Conservation (phyloP, 176 grass and related monocot genomes). For the Aegilops tauschii region DNA sequence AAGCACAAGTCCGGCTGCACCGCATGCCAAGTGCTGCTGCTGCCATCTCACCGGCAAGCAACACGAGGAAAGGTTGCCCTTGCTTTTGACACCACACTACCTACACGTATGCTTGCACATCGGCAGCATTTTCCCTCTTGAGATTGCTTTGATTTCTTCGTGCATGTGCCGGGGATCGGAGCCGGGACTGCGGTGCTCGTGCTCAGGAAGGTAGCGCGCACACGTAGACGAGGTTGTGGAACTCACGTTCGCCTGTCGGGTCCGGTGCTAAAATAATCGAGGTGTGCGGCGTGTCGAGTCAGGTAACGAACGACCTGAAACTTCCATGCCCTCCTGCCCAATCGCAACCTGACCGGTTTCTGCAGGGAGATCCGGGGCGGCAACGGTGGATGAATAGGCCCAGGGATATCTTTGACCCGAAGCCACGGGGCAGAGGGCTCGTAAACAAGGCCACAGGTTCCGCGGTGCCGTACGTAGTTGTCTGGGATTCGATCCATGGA, state of each 20-base stretch:
- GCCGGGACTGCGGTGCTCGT: background rate
- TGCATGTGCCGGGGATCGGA: background rate
- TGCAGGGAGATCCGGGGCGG: slow-evolving; percentile 13
- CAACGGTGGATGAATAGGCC: background rate
- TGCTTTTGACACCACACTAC: background rate
- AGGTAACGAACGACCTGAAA: slow-evolving; percentile 38
- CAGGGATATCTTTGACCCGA: slow-evolving; percentile 34
- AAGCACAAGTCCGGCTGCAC: background rate
- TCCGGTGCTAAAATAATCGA: background rate
- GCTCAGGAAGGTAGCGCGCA: background rate
- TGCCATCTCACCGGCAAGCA: background rate
- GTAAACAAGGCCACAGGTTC: background rate
- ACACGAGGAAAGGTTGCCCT: background rate
- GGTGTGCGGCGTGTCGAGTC: background rate
- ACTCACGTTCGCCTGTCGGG: background rate
- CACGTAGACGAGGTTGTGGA: background rate
- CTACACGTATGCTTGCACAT: background rate
- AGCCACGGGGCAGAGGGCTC: background rate
- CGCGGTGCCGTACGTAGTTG: background rate
- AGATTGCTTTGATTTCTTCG: background rate
- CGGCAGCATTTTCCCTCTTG: background rate
- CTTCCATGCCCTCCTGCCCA: slow-evolving; percentile 37
- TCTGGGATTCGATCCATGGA: background rate
- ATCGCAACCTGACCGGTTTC: background rate
- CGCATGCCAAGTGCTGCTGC: background rate